phyloP scores from a whole-genome alignment of 352 stramenopile species.

The Pythium monospermum region DNA sequence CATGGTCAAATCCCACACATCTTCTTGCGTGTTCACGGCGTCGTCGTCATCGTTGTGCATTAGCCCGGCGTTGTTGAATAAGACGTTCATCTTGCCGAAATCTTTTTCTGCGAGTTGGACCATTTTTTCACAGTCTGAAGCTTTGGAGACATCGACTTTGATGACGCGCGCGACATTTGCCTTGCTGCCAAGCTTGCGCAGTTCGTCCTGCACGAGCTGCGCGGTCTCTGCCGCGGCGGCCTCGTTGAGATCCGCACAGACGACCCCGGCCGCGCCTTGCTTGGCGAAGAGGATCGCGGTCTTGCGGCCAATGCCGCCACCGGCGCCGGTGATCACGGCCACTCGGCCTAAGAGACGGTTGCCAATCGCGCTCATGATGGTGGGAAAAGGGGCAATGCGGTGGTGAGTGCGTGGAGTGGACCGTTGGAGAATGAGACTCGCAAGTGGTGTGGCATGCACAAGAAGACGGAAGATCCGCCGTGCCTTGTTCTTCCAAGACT shows the following conservation, averaged over 20 bases:
- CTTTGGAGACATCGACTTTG: slow-evolving; percentile 73
- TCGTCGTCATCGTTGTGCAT: slow-evolving; percentile 83
- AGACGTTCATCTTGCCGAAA: slow-evolving; percentile 70
- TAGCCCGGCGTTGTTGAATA: slow-evolving; percentile 88
- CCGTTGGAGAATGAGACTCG: neutral
- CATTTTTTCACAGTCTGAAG: slow-evolving; percentile 67
- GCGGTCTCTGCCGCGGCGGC: slow-evolving; percentile 60
- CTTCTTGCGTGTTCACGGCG: slow-evolving; percentile 64
- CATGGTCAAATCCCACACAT: slow-evolving; percentile 85
- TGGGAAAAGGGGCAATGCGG: too few species aligned
- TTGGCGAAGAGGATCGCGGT: slow-evolving; percentile 80
- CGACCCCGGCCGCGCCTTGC: slow-evolving; percentile 67
- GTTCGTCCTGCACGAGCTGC: slow-evolving; percentile 57
- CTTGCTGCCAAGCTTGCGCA: slow-evolving; percentile 47
- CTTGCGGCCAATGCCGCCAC: slow-evolving; percentile 76
- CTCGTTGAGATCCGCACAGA: slow-evolving; percentile 78
- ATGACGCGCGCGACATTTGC: slow-evolving; percentile 49
- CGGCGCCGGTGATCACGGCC: slow-evolving; percentile 80
- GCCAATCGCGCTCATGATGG: slow-evolving; percentile 44
- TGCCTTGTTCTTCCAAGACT: too few species aligned
- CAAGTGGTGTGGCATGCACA: too few species aligned
- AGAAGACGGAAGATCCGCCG: too few species aligned
- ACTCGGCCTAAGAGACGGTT: slow-evolving; percentile 65
- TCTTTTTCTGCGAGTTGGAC: slow-evolving; percentile 69
- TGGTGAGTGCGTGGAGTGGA: too few species aligned